These are phyloP conservation scores for Melastoma malabathricum DNA, from an alignment of 345 rosid genomes.

Conservation along the genomic window DNA sequence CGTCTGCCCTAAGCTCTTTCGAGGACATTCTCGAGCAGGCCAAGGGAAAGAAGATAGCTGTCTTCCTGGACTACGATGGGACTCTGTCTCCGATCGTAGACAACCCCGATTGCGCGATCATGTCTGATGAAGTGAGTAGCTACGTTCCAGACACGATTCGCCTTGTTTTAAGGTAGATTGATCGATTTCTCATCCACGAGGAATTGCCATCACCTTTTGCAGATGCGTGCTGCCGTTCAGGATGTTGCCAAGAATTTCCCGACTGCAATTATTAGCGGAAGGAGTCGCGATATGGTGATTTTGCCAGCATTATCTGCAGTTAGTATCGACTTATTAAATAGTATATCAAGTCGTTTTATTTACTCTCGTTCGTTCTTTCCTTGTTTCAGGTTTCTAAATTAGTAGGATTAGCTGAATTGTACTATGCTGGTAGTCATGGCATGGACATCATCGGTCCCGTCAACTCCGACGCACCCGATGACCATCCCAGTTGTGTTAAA, in stretches of 20 bases:
- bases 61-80: conserved; percentile 84
- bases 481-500: conserved; percentile 33
- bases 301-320: too few relatives aligned
- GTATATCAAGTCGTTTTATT: neutral
- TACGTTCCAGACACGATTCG: neutral
- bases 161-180: neutral
- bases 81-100: conserved; percentile 92
- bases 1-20: conserved; percentile 66
- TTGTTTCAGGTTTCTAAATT: conserved; percentile 57
- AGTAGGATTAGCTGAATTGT: conserved; percentile 88
- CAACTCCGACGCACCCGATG: conserved; percentile 21
- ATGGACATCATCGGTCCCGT: conserved; percentile 94
- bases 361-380: neutral
- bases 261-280: conserved; percentile 90
- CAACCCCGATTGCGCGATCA: conserved; percentile 63
- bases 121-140: conserved; percentile 63
- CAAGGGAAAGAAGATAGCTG: conserved; percentile 58
- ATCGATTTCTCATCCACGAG: neutral
- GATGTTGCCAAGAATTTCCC: conserved; percentile 65
- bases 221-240: conserved; percentile 93
- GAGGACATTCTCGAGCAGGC: conserved; percentile 43
- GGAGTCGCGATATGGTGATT: conserved; percentile 78
- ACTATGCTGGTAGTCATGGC: conserved; percentile 99
- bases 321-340: neutral
- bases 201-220: conserved; percentile 6